Base-by-base conservation (phyloP, 73 alveolate genomes). In the Loxodes magnus region DNA sequence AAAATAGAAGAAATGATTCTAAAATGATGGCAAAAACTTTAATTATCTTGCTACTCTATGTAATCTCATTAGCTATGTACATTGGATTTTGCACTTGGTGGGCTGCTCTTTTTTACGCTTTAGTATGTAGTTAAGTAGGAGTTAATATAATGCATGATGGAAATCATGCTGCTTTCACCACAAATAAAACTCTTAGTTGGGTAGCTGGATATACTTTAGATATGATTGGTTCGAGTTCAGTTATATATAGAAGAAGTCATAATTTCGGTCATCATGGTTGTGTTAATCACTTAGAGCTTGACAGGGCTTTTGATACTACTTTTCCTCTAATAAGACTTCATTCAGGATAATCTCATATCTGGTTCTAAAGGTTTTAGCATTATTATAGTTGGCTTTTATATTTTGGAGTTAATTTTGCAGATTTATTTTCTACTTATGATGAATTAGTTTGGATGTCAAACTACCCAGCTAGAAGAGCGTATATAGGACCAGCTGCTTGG, bases 71-170 rank as follows among this genome's bases (percentile, higher is more conserved):
- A 3, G 64, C 55, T 58, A 29, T 28, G 23, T 72, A 72, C 65
- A 15, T 69, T n/a, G 17, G 38, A 15, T 24, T 25, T 50, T 42
- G 69, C n/a, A 56, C 70, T 2, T 51, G 60, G 56, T 21, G 77
- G 35, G 53, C 79, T 9, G 84, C 90, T 23, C 35, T 54, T 20
- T 26, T 77, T 39, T 71, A 59, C 16, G 90, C 82, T 4, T 52
- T 77, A 35, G 33, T 43, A 26, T 62, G 79, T 23, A 60, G 72
- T 6, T 64, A 77, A 43, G 75, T 75, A 21, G 90, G 82, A 43
- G 90, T 77, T 3, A 77, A 77, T 44, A 77, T 77, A 4, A 77
- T 77, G 90, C 90, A 77, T 31, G 90, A 77, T 55, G 90, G 90
- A 25, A 77, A 77, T 36, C 90, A 77, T 55, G 50, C 33, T 61